phyloP scores from a whole-genome alignment of 352 stramenopile species.

The Pythium guiyangense region DNA sequence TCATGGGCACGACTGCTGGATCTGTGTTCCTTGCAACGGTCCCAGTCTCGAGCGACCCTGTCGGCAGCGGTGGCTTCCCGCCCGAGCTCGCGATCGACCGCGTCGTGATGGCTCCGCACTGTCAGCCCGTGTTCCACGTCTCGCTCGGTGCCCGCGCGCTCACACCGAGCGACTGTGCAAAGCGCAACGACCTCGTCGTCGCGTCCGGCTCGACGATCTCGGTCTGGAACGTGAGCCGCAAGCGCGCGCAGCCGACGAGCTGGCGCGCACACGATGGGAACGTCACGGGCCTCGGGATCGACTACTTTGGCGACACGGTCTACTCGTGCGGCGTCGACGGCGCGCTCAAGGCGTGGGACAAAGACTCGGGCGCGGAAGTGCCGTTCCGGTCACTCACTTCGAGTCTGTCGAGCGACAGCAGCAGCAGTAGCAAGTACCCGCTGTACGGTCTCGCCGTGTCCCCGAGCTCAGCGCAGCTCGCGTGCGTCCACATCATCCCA shows the following conservation, averaged over 20 bases:
- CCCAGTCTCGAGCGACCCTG: conserved; percentile 15
- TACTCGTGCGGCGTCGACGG: conserved; percentile 63
- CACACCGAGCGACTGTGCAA: conserved; percentile 41
- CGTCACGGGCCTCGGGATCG: conserved; percentile 51
- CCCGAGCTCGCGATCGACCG: conserved; percentile 35
- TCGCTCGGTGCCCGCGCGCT: conserved; percentile 27
- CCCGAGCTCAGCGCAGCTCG: conserved; percentile 62
- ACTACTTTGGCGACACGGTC: conserved; percentile 64
- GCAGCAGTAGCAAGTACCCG: conserved; percentile 38
- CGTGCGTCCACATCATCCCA: conserved; percentile 64
- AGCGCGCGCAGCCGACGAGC: conserved; percentile 20
- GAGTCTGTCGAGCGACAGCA: too few relatives aligned
- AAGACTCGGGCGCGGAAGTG: conserved; percentile 25
- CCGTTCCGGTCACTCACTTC: conserved; percentile 11
- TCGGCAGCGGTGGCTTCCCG: conserved; percentile 1
- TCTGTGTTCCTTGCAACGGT: conserved; percentile 49
- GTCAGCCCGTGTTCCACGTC: conserved; percentile 57
- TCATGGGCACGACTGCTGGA: conserved; percentile 55
- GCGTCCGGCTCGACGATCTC: conserved; percentile 64
- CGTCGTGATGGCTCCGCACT: conserved; percentile 42
- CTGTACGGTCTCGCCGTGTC: conserved; percentile 72
- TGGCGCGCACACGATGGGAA: conserved; percentile 74
- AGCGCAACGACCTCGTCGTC: conserved; percentile 46
- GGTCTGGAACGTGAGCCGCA: conserved; percentile 65
- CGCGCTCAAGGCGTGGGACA: conserved; percentile 59